Conservation (phyloP, 352 stramenopile genomes). For the Globisporangium nodosum region DNA sequence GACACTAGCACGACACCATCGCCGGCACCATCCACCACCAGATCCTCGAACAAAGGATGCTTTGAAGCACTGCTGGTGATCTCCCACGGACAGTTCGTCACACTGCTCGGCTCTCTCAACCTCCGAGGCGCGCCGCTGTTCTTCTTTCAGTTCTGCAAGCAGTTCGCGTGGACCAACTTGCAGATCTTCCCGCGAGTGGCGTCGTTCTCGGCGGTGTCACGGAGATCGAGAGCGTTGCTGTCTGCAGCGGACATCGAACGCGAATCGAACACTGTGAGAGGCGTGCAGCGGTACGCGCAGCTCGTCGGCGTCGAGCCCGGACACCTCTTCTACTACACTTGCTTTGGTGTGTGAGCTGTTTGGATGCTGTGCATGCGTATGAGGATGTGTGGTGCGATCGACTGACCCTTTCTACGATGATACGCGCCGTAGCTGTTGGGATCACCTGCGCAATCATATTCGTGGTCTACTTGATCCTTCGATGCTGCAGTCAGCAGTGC, state of each 20-base stretch:
- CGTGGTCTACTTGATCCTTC: slow-evolving; percentile 26
- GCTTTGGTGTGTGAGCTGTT: slow-evolving; percentile 14
- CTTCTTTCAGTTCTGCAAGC: slow-evolving; percentile 38
- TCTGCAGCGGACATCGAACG: not conserved
- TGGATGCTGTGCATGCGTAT: not conserved
- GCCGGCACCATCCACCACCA: slow-evolving; percentile 10
- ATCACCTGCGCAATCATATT: slow-evolving; percentile 19
- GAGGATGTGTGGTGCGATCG: too few species aligned
- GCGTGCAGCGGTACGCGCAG: slow-evolving; percentile 33
- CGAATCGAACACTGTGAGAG: slow-evolving; percentile 4
- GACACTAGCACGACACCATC: not conserved
- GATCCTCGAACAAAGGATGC: slow-evolving; percentile 9
- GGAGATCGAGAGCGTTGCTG: not conserved
- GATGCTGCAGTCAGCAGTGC: slow-evolving; percentile 17
- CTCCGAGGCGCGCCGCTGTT: slow-evolving; percentile 35
- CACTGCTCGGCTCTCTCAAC: slow-evolving; percentile 34
- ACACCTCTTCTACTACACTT: slow-evolving; percentile 49
- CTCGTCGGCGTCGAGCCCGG: slow-evolving; percentile 29
- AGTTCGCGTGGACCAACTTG: slow-evolving; percentile 53
- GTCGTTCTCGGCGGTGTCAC: not conserved
- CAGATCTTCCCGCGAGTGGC: slow-evolving; percentile 22
- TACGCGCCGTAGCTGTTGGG: slow-evolving; percentile 11
- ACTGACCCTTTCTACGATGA: not conserved
- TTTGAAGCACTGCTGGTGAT: slow-evolving; percentile 39
- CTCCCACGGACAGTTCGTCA: slow-evolving; percentile 46